Conservation (phyloP, 2,329 filamentous ascomycete species). For the Xylariaceae sp. region DNA sequence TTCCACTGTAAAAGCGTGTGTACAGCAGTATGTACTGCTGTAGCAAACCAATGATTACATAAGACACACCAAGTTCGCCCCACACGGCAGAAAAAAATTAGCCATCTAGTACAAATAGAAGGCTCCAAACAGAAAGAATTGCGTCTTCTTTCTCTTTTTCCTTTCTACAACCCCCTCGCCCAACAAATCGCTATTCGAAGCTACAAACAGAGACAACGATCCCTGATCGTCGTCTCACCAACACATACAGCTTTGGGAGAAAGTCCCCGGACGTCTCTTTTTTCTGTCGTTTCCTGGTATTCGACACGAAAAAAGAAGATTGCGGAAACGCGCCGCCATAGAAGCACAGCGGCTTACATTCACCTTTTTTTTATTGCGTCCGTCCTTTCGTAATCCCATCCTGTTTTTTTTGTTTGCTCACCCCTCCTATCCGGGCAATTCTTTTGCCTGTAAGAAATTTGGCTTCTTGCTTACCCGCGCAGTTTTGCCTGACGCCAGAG, state of each 20-base stretch:
- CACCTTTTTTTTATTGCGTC: conserved; percentile 43
- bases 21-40: too few relatives aligned
- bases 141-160: conserved; percentile 22
- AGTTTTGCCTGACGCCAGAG: conserved; percentile 7
- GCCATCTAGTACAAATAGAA: too few relatives aligned
- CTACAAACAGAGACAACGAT: conserved; percentile 75
- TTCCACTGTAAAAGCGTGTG: too few relatives aligned
- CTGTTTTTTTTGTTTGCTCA: conserved; percentile 32
- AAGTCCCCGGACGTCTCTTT: conserved; percentile 91
- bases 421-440: conserved; percentile 36
- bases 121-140: background rate
- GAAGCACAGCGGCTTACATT: conserved; percentile 89
- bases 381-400: conserved; percentile 39
- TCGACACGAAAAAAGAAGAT: conserved; percentile 39
- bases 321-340: conserved; percentile 99
- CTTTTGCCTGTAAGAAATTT: conserved; percentile 19
- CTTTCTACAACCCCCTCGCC: conserved; percentile 70
- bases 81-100: too few relatives aligned
- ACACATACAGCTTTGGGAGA: conserved; percentile 83
- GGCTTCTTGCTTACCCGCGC: conserved; percentile 17
- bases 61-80: too few relatives aligned
- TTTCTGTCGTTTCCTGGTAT: conserved; percentile 10
- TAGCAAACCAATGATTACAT: too few relatives aligned
- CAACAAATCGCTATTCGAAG: conserved; percentile 99
- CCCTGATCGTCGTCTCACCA: conserved; percentile 33